A percentile compares a stretch with the other conserved stretches of the same genome.
phyloP scores from a whole-genome alignment of 2,329 filamentous ascomycete species.

The Aspergillus fumigatiaffinis region DNA sequence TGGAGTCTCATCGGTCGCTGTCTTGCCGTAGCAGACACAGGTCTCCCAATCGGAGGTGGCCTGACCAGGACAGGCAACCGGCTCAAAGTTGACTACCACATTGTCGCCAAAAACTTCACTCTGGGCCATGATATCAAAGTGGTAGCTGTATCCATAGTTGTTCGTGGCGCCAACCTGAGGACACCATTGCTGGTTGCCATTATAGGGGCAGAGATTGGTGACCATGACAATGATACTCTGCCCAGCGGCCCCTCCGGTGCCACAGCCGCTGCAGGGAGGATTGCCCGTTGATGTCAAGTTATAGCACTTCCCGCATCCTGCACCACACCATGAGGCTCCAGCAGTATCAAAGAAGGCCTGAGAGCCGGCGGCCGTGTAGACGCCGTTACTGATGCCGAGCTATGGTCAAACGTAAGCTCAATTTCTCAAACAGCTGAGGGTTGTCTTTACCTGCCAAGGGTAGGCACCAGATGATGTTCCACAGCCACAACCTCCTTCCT shows the following conservation, averaged over 20 bases:
- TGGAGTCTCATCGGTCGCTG: constrained; percentile 9
- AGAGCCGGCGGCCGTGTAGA: constrained; percentile 23
- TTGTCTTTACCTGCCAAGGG: constrained; percentile 23
- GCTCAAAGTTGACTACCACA: constrained; percentile 30
- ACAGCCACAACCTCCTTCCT: constrained; percentile 31
- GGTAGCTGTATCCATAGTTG: constrained; percentile 33
- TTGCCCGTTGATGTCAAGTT: constrained; percentile 20
- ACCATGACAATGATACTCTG: constrained; percentile 27
- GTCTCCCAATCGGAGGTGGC: constrained; percentile 21
- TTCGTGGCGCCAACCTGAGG: constrained; percentile 27
- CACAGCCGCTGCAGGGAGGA: constrained; percentile 16
- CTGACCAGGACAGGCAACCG: constrained; percentile 25
- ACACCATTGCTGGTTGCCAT: constrained; percentile 36
- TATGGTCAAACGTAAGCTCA: neutral
- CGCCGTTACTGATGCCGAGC: neutral
- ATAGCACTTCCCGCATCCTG: constrained; percentile 24
- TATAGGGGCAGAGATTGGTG: constrained; percentile 35
- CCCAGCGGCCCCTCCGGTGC: constrained; percentile 17
- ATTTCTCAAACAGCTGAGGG: neutral
- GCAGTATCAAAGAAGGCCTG: constrained; percentile 21
- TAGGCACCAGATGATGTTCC: constrained; percentile 21
- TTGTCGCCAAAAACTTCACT: constrained; percentile 32
- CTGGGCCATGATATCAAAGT: constrained; percentile 36
- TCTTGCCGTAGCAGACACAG: constrained; percentile 22
- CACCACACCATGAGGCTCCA: constrained; percentile 21